Percentiles rank a stretch among this genome's conserved stretches.
Conservation (phyloP, 2,329 filamentous ascomycete genomes). For the Polytolypa hystricis region DNA sequence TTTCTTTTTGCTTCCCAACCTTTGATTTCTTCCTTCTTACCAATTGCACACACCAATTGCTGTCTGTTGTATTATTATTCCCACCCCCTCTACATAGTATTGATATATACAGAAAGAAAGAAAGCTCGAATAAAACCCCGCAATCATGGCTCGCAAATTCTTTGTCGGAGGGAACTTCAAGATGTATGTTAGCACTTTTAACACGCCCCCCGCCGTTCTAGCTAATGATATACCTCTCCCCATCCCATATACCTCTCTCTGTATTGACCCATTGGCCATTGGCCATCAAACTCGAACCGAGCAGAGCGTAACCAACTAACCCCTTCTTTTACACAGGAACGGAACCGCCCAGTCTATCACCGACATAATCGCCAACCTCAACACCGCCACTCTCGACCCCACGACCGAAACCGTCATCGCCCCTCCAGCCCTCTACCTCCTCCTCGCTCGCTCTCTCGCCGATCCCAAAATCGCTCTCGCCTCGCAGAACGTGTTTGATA, state of each 20-base stretch:
- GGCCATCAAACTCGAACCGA: too few relatives aligned
- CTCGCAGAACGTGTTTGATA: constrained; percentile 95
- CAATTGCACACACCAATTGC: too few relatives aligned
- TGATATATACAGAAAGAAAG: background rate
- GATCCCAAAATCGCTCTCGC: constrained; percentile 70
- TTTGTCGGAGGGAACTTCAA: constrained; percentile 99
- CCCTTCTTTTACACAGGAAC: constrained; percentile 56
- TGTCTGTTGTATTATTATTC: background rate
- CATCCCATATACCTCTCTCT: constrained; percentile 8
- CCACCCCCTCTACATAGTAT: background rate
- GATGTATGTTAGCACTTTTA: constrained; percentile 61
- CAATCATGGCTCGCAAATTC: constrained; percentile 82
- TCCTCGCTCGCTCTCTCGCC: constrained; percentile 69
- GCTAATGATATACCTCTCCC: constrained; percentile 11
- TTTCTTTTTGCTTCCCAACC: too few relatives aligned
- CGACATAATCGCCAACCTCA: constrained; percentile 80
- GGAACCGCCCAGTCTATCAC: constrained; percentile 82
- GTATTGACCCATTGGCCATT: too few relatives aligned
- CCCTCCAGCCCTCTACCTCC: constrained; percentile 82
- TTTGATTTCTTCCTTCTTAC: too few relatives aligned
- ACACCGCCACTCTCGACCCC: constrained; percentile 58
- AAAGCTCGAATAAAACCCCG: too few relatives aligned
- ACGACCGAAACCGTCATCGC: constrained; percentile 81
- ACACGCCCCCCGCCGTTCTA: too few relatives aligned
- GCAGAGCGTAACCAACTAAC: constrained; percentile 3